These are phyloP conservation scores for Mesembryanthemum crystallinum DNA, from an alignment of 148 eudicot genomes.

Conservation along the genomic window DNA sequence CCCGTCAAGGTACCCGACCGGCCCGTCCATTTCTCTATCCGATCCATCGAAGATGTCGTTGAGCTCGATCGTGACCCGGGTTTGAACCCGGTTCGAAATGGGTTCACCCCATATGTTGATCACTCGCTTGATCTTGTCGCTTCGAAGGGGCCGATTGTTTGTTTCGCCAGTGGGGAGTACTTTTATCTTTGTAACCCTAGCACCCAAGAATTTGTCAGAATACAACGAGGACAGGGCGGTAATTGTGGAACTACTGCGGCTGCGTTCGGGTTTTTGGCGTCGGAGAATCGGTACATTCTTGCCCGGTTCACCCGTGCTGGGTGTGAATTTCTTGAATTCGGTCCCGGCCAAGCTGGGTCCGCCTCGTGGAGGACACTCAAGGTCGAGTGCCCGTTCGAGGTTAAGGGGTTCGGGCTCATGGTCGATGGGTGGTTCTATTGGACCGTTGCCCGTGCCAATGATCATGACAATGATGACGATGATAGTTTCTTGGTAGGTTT, in stretches of 20 bases:
- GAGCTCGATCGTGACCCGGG: conserved; percentile 2
- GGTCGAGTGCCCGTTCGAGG: neutral
- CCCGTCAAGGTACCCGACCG: conserved; percentile 32
- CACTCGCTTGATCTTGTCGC: conserved; percentile 11
- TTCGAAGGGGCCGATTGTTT: conserved; percentile 12
- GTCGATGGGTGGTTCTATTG: conserved; percentile 20
- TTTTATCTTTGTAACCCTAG: conserved; percentile 35
- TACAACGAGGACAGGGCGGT: conserved; percentile 8
- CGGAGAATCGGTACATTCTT: conserved; percentile 11
- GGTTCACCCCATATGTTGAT: conserved; percentile 29
- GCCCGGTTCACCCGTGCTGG: neutral
- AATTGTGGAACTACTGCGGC: neutral
- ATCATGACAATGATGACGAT: neutral
- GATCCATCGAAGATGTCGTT: conserved; percentile 12
- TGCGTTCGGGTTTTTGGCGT: conserved; percentile 19
- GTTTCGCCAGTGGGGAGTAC: conserved; percentile 5
- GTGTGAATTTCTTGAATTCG: conserved; percentile 20
- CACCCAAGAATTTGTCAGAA: conserved; percentile 23
- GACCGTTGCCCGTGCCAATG: neutral
- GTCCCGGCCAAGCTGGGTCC: conserved; percentile 22
- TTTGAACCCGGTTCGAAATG: conserved; percentile 15
- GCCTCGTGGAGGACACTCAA: conserved; percentile 7
- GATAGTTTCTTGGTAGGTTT: conserved; percentile 23
- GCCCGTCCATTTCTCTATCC: conserved; percentile 20
- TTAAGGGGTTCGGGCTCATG: conserved; percentile 22